Base-by-base conservation (phyloP, 73 alveolate genomes). In the Uronychia binucleata region DNA sequence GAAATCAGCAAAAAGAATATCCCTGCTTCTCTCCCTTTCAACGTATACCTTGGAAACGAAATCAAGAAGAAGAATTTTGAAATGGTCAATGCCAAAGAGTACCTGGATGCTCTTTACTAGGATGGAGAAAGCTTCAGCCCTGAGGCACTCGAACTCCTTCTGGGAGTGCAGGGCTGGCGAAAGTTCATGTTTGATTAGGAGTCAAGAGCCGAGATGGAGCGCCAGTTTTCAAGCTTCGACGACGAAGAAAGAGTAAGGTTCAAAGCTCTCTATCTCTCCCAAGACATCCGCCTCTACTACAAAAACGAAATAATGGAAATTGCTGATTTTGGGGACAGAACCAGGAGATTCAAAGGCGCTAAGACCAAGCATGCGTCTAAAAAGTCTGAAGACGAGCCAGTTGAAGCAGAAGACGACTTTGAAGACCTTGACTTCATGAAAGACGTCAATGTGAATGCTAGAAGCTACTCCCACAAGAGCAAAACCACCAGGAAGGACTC, bases 121-220 rank as follows among this genome's bases (percentile, higher is more conserved):
- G 33, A 74, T 28, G 75, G 58, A 11, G 86, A 74, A 57, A 19
- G 33, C 5, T 27, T 25, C 28, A 11, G 26, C 25, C 25, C 31
- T 28, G 75, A 76, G 33, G 82, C 90, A 8, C 75, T 83, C 34
- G 91, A 88, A 27, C 76, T 88, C 19, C 83, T 88, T 0, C 77
- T 88, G 14, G 93, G 93, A 33, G 87, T 84, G 0, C 83, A 88
- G 77, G 82, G 83, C 8, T 88, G 93, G 93, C 67, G 93, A 76
- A 32, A 29, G 28, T 57, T 46, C 58, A 46, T 46, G 78, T 79
- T 79, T 46, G 86, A 79, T 28, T 75, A 46, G 67, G 67, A 46
- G 19, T 5, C 5, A 46, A 46, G 19, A 46, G 5, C 5, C n/a
- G 19, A 46, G 19, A 46, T 46, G n/a, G 19, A 11, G 67, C 5